Evolutionary conservation across 2,329 filamentous ascomycete species (phyloP).

Genomic region (Cladosporium sp.): DNA sequence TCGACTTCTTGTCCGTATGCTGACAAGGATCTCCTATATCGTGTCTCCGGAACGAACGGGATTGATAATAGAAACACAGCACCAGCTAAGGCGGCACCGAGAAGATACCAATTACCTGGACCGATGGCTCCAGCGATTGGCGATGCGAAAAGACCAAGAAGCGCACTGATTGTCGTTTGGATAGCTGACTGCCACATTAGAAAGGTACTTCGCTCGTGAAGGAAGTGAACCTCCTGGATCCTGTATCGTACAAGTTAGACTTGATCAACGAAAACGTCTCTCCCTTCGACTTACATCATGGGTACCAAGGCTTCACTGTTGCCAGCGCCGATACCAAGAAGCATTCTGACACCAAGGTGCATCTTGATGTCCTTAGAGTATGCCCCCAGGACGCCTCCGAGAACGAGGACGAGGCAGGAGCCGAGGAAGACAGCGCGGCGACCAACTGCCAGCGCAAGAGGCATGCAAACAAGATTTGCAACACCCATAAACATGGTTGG

Average conservation of each 20-base stretch:
- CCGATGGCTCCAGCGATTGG: neutral
- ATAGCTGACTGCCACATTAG: slow-evolving; percentile 42
- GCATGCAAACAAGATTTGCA: slow-evolving; percentile 35
- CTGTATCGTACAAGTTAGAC: slow-evolving; percentile 5
- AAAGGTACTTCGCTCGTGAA: slow-evolving; percentile 26
- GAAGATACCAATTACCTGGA: slow-evolving; percentile 39
- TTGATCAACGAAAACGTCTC: neutral
- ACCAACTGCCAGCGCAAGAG: slow-evolving; percentile 29
- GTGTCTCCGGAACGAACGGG: slow-evolving; percentile 42
- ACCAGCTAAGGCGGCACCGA: slow-evolving; percentile 36
- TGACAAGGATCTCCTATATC: slow-evolving; percentile 36
- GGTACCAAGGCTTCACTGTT: slow-evolving; percentile 19
- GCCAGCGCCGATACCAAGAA: slow-evolving; percentile 26
- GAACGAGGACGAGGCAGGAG: slow-evolving; percentile 26
- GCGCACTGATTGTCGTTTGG: slow-evolving; percentile 24
- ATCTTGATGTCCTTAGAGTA: slow-evolving; percentile 14
- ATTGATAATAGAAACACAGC: slow-evolving; percentile 34
- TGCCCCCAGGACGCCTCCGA: slow-evolving; percentile 23
- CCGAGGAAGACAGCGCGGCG: slow-evolving; percentile 29
- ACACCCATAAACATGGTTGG: slow-evolving; percentile 33
- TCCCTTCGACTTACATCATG: slow-evolving; percentile 18
- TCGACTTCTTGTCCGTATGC: slow-evolving; percentile 34
- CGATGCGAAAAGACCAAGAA: slow-evolving; percentile 4
- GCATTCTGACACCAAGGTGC: slow-evolving; percentile 26
- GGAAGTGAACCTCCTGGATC: slow-evolving; percentile 18